Conservation (phyloP, 2,329 filamentous ascomycete genomes). For the Xylaria sp. region DNA sequence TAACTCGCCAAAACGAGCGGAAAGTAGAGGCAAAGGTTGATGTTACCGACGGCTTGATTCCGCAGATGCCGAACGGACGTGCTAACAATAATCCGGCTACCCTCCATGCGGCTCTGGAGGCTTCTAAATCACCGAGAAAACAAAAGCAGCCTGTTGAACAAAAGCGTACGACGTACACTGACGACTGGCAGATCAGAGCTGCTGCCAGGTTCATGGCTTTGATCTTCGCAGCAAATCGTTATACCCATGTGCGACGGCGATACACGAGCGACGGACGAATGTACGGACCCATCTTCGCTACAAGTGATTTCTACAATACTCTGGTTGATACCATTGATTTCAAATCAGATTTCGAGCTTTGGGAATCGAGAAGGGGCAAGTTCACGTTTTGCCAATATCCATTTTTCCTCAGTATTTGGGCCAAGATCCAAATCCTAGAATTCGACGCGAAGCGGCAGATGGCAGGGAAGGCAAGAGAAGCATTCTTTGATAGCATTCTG, state of each 20-base stretch:
- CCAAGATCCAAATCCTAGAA: conserved; percentile 90
- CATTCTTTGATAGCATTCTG: conserved; percentile 90
- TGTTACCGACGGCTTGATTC: conserved; percentile 74
- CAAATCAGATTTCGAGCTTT: conserved; percentile 85
- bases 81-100: conserved; percentile 70
- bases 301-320: conserved; percentile 88
- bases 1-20: conserved; percentile 76
- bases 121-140: conserved; percentile 61
- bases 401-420: conserved; percentile 89
- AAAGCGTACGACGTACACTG: conserved; percentile 68
- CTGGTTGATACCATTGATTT: conserved; percentile 88
- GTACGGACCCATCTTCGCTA: conserved; percentile 76
- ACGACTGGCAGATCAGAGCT: conserved; percentile 91
- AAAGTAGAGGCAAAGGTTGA: conserved; percentile 69
- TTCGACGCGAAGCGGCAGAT: conserved; percentile 89
- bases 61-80: conserved; percentile 74
- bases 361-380: conserved; percentile 78
- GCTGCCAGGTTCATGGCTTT: conserved; percentile 82
- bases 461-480: conserved; percentile 86
- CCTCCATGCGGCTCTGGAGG: conserved; percentile 79
- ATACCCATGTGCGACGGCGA: conserved; percentile 51
- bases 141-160: conserved; percentile 64
- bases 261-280: conserved; percentile 52
- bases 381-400: conserved; percentile 95
- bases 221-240: conserved; percentile 83